A percentile compares a stretch with the other conserved stretches of the same genome.
Evolutionary conservation across 2,329 filamentous ascomycete genomes (phyloP).

Genomic region (Cordyceps sp.): DNA sequence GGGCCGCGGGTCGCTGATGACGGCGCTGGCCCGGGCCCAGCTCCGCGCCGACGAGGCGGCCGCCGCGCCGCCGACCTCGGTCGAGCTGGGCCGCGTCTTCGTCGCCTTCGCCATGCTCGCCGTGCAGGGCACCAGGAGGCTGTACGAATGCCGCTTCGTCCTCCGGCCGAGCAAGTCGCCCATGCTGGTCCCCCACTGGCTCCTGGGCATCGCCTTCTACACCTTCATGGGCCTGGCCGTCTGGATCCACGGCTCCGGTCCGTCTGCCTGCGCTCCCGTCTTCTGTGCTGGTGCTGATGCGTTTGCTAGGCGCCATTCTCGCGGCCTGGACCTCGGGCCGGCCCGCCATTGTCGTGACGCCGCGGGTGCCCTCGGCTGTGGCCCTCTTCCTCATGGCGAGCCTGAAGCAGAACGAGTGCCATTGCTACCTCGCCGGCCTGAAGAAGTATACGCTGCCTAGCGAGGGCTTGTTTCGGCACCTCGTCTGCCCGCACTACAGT

Average conservation of each 20-base stretch:
- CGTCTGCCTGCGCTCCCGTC: slow-evolving; percentile 10
- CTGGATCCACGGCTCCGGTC: slow-evolving; percentile 72
- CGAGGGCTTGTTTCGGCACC: slow-evolving; percentile 50
- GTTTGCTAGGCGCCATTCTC: slow-evolving; percentile 14
- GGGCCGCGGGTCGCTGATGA: slow-evolving; percentile 34
- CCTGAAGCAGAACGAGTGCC: slow-evolving; percentile 57
- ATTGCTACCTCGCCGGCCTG: slow-evolving; percentile 50
- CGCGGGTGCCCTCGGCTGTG: slow-evolving; percentile 25
- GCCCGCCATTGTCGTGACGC: slow-evolving; percentile 7
- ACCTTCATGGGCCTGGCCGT: slow-evolving; percentile 53
- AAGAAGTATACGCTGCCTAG: slow-evolving; percentile 72
- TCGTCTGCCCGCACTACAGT: slow-evolving; percentile 83
- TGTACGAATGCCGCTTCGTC: slow-evolving; percentile 58
- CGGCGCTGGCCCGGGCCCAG: slow-evolving; percentile 24
- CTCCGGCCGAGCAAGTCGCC: slow-evolving; percentile 44
- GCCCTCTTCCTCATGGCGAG: slow-evolving; percentile 55
- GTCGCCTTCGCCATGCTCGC: slow-evolving; percentile 58
- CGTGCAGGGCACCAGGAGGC: slow-evolving; percentile 55
- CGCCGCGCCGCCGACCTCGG: slow-evolving; percentile 12
- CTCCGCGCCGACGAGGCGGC: slow-evolving; percentile 1
- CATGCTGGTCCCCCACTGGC: slow-evolving; percentile 80
- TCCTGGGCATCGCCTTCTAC: slow-evolving; percentile 67
- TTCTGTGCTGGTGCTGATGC: neutral
- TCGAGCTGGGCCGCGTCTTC: slow-evolving; percentile 44
- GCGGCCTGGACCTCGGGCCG: slow-evolving; percentile 13